Evolutionary conservation across 2,329 filamentous ascomycete genomes (phyloP).

Genomic region (Exophiala xenobiotica): DNA sequence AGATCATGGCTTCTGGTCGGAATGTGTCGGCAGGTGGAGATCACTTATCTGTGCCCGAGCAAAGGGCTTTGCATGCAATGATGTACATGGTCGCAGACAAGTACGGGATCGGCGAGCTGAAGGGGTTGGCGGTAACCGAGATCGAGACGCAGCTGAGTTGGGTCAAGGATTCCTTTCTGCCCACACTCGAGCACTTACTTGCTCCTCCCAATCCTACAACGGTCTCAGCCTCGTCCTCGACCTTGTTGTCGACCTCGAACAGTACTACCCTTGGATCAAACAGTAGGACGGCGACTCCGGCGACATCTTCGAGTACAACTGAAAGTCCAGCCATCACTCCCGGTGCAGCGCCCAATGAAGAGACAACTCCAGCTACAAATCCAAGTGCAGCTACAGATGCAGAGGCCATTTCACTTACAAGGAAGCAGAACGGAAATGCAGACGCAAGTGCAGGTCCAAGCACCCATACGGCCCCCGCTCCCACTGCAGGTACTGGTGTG

Average conservation of each 20-base stretch:
- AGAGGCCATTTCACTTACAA: no score
- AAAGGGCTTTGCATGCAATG: constrained; percentile 7
- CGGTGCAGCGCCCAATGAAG: neutral
- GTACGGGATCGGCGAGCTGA: constrained; percentile 15
- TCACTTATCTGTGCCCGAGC: neutral
- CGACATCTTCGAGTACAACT: no score
- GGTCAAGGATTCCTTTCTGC: constrained; percentile 9
- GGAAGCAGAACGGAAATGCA: no score
- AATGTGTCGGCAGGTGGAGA: neutral
- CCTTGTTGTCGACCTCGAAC: no score
- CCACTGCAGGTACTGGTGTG: neutral
- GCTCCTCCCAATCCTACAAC: neutral
- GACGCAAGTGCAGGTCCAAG: no score
- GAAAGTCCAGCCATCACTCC: neutral
- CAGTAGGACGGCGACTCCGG: no score
- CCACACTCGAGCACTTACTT: neutral
- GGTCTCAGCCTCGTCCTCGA: neutral
- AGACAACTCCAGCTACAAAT: no score
- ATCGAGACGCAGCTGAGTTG: constrained; percentile 4
- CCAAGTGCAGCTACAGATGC: no score
- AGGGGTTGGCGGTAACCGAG: neutral
- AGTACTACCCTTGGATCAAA: no score
- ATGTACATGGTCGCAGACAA: constrained; percentile 23
- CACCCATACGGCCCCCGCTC: neutral
- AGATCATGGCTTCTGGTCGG: neutral